Conservation (phyloP, 805 yeast species). For the Teunomyces stri region DNA sequence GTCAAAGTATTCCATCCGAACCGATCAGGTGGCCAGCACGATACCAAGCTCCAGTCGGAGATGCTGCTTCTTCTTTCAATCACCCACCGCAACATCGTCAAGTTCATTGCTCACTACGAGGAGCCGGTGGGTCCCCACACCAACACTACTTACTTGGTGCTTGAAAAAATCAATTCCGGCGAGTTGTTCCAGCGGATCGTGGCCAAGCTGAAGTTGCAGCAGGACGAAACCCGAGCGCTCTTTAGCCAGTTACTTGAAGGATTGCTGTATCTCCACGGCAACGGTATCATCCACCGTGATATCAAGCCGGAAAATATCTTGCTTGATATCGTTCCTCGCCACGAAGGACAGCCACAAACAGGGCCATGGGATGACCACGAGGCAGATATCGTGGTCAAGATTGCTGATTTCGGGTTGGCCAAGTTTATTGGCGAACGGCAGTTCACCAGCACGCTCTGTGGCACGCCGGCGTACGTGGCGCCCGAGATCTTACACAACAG, state of each 20-base stretch:
- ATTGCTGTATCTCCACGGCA: slow-evolving; percentile 36
- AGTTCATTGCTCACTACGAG: slow-evolving; percentile 55
- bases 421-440: slow-evolving; percentile 68
- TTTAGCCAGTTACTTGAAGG: slow-evolving; percentile 48
- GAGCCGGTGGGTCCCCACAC: slow-evolving; percentile 52
- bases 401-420: slow-evolving; percentile 80
- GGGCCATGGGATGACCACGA: slow-evolving; percentile 65
- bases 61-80: slow-evolving; percentile 62
- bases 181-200: slow-evolving; percentile 74
- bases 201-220: slow-evolving; percentile 57
- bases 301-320: slow-evolving; percentile 46
- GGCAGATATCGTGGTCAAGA: slow-evolving; percentile 62
- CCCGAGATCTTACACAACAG: slow-evolving; percentile 66
- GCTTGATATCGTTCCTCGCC: slow-evolving; percentile 49
- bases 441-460: slow-evolving; percentile 77
- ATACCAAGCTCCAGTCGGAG: slow-evolving; percentile 56
- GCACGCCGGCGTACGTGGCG: slow-evolving; percentile 86
- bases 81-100: slow-evolving; percentile 69
- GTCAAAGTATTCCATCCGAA: slow-evolving; percentile 70
- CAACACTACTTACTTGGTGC: slow-evolving; percentile 57
- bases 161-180: slow-evolving; percentile 73
- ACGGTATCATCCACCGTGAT: slow-evolving; percentile 44
- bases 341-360: slow-evolving; percentile 26
- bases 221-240: slow-evolving; percentile 60
- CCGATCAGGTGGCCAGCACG: slow-evolving; percentile 26